Percentiles rank a stretch among this genome's conserved stretches.
phyloP scores from a whole-genome alignment of 495 filamentous ascomycete genomes.

The Parmelia sp. region DNA sequence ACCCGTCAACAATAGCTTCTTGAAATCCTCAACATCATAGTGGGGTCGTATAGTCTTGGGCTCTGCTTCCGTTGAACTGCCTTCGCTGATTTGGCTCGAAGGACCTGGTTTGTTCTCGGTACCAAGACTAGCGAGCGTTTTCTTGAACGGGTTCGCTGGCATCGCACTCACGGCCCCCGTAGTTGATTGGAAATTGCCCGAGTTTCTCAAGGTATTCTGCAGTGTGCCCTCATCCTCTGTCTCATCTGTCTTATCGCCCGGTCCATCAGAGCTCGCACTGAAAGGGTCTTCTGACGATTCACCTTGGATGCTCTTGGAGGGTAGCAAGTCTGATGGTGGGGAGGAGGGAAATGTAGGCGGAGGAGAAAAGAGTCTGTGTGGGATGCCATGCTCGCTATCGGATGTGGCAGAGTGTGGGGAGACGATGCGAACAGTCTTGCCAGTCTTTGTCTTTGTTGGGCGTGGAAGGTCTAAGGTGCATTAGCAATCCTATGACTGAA shows the following conservation, averaged over 20 bases:
- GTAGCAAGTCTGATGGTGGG: conserved; percentile 13
- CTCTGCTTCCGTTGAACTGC: background rate
- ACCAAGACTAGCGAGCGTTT: conserved; percentile 15
- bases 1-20: conserved; percentile 54
- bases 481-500: background rate
- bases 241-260: background rate
- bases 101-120: conserved; percentile 5
- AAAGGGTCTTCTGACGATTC: conserved; percentile 23
- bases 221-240: conserved; percentile 17
- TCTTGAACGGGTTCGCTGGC: conserved; percentile 23
- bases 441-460: conserved; percentile 68
- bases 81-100: background rate
- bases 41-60: conserved; percentile 26
- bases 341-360: conserved; percentile 7
- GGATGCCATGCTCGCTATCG: conserved; percentile 15
- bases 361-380: conserved; percentile 12
- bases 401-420: conserved; percentile 27
- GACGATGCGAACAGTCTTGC: conserved; percentile 82
- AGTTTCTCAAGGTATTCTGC: conserved; percentile 19
- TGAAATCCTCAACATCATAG: conserved; percentile 58
- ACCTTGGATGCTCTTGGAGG: conserved; percentile 10
- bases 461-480: conserved; percentile 51
- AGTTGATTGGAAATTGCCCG: background rate
- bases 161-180: background rate
- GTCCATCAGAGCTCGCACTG: conserved; percentile 20